A percentile compares a stretch with the other conserved stretches of the same genome.
Conservation (phyloP, 2,329 filamentous ascomycete species). For the Calonectria pauciramosa region DNA sequence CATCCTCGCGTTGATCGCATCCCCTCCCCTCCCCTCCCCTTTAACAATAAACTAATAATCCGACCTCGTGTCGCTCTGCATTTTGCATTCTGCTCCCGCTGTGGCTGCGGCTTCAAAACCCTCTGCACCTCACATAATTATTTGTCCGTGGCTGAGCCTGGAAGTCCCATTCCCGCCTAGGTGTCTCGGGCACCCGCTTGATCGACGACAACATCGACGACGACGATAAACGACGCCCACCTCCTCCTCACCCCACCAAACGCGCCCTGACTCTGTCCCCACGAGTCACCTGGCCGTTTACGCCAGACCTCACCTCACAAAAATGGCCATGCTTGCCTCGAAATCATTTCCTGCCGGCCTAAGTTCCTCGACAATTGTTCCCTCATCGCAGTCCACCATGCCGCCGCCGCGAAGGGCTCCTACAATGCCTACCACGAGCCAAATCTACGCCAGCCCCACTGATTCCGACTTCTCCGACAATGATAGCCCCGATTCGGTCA, state of each 20-base stretch:
- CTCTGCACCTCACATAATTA: conserved; percentile 18
- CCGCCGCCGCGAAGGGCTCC: conserved; percentile 66
- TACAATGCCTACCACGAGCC: conserved; percentile 62
- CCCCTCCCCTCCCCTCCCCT: conserved; percentile 24
- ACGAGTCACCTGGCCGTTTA: conserved; percentile 16
- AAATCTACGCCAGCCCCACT: conserved; percentile 83
- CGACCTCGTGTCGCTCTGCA: conserved; percentile 25
- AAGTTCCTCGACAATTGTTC: conserved; percentile 61
- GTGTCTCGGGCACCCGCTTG: conserved; percentile 39
- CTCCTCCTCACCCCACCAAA: background rate
- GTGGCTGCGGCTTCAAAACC: conserved; percentile 6
- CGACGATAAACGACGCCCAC: background rate
- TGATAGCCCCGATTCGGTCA: conserved; percentile 81
- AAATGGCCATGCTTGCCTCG: conserved; percentile 84
- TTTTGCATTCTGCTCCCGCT: background rate
- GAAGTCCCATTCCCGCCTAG: conserved; percentile 35
- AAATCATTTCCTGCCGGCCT: conserved; percentile 76
- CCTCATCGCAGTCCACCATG: conserved; percentile 64
- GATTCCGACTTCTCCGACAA: conserved; percentile 93
- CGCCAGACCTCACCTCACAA: conserved; percentile 22
- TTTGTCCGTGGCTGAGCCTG: conserved; percentile 38
- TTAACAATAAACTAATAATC: conserved; percentile 41
- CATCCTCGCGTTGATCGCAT: conserved; percentile 45
- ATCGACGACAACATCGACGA: conserved; percentile 25
- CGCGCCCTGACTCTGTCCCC: conserved; percentile 13